Evolutionary conservation across 164 flowering plant species (phyloP), one percentile per base, ranked within the genome.

Genomic region (Chimonanthus praecox): DNA sequence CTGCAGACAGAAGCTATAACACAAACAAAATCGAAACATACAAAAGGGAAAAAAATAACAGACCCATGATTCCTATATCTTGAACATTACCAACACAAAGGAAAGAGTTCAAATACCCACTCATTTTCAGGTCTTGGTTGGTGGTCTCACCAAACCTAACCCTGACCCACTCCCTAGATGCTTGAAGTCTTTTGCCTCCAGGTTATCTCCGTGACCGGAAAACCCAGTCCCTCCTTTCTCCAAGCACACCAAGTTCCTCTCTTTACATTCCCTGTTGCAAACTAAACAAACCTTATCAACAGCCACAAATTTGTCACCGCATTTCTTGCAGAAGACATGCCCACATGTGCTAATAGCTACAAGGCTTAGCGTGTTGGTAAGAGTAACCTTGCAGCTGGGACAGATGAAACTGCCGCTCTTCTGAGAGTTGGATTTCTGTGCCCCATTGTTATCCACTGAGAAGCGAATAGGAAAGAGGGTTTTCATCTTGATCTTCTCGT

Each of bases 101-200:
- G 33, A 33, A 33, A 54, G 16, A 54, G 60, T 54, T 54, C 60
- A 11, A 54, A 16, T 68, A 48, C 45, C 54, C 51, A 54, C 33
- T 43, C 4, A 46, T 48, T 3, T 65, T 85, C 83, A 94, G 11
- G 94, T 90, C 86, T 92, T 94, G 76, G 63, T 71, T 2, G 97
- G 88, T 47, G 98, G 96, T 76, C 98, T 88, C 66, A 93, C 97
- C 54, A 91, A 84, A 65, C 99, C 97, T 72, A 95, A 75, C 2
- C 98, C 98, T 0, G 87, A 78, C 60, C 98, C 99, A 79, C 99
- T 93, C 6, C 99, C 99, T 81, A 95, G 81, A 81, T 95, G 98
- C 83, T 91, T 95, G 75, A 92, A 95, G 63, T 88, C 96, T 51
- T 67, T 89, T 9, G 98, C 99, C 71, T 88, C 87, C 71, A 95